These are phyloP conservation scores for Drechslera avenae DNA, from an alignment of 2,329 filamentous ascomycete species.

Conservation along the genomic window DNA sequence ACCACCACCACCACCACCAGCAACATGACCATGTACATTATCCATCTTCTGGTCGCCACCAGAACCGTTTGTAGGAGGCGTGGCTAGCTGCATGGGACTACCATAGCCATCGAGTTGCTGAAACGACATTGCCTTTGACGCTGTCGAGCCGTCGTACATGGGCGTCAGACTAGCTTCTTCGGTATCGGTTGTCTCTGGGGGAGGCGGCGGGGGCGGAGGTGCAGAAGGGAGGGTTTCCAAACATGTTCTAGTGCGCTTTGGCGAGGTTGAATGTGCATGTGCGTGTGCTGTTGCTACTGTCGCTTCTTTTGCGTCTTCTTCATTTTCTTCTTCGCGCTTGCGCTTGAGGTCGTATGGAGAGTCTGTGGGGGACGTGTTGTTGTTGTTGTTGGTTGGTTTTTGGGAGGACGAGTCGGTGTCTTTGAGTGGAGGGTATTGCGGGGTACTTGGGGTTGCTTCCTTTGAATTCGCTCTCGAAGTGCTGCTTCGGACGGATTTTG, in stretches of 20 bases:
- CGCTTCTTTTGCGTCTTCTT: no score
- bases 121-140: slow-evolving; percentile 14
- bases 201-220: slow-evolving; percentile 50
- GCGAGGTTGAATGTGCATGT: slow-evolving; percentile 19
- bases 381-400: slow-evolving; percentile 20
- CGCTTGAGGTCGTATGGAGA: slow-evolving; percentile 44
- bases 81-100: slow-evolving; percentile 53
- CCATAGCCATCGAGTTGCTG: slow-evolving; percentile 17
- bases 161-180: slow-evolving; percentile 36
- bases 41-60: no score
- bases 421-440: slow-evolving; percentile 12
- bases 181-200: slow-evolving; percentile 35
- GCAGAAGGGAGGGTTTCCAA: slow-evolving; percentile 48
- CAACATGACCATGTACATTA: no score
- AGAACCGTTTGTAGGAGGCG: slow-evolving; percentile 49
- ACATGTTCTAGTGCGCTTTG: slow-evolving; percentile 41
- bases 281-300: no score
- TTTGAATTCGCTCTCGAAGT: slow-evolving; percentile 19
- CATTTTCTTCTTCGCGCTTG: slow-evolving; percentile 45
- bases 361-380: slow-evolving; percentile 27
- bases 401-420: slow-evolving; percentile 26
- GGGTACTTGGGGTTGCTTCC: slow-evolving; percentile 27
- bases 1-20: no score
- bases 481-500: slow-evolving; percentile 54
- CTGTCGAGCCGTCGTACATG: slow-evolving; percentile 27